Conservation (phyloP, 2,329 filamentous ascomycete genomes). For the Fusarium algeriense region DNA sequence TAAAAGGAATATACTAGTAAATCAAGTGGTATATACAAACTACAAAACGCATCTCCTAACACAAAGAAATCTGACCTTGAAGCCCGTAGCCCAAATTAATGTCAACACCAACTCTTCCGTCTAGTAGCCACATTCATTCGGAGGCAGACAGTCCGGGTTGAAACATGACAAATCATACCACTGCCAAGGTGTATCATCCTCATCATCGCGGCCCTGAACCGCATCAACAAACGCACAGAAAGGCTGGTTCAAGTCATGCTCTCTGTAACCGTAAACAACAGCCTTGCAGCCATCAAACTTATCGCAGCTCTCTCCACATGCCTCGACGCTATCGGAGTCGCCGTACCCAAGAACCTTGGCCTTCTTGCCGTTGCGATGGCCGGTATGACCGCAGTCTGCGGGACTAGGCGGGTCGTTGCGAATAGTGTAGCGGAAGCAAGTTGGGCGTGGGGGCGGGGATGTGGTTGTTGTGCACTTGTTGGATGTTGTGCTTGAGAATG, state of each 20-base stretch:
- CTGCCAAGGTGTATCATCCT: conserved; percentile 27
- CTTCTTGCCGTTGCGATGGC: conserved; percentile 14
- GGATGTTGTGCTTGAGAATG: conserved; percentile 4
- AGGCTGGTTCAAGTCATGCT: conserved; percentile 27
- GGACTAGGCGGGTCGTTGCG: conserved; percentile 9
- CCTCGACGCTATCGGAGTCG: conserved; percentile 26
- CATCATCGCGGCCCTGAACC: conserved; percentile 11
- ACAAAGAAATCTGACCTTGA: not conserved
- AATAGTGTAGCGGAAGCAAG: conserved; percentile 36
- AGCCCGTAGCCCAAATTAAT: not conserved
- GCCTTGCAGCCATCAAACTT: conserved; percentile 22
- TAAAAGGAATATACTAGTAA: not conserved
- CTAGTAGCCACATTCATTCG: conserved; percentile 28
- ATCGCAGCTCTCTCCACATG: conserved; percentile 31
- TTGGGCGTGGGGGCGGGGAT: conserved; percentile 8
- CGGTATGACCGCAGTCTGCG: conserved; percentile 21
- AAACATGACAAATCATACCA: conserved; percentile 35
- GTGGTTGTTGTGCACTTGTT: conserved; percentile 3
- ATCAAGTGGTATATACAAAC: conserved; percentile 16
- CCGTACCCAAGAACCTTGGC: conserved; percentile 30
- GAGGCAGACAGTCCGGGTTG: conserved; percentile 30
- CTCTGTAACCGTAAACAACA: conserved; percentile 25
- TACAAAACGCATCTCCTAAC: conserved; percentile 10
- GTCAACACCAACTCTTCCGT: not conserved
- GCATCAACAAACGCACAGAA: conserved; percentile 31